Conservation (phyloP, 2,329 filamentous ascomycete species). For the Paracoccidioides lutzii region DNA sequence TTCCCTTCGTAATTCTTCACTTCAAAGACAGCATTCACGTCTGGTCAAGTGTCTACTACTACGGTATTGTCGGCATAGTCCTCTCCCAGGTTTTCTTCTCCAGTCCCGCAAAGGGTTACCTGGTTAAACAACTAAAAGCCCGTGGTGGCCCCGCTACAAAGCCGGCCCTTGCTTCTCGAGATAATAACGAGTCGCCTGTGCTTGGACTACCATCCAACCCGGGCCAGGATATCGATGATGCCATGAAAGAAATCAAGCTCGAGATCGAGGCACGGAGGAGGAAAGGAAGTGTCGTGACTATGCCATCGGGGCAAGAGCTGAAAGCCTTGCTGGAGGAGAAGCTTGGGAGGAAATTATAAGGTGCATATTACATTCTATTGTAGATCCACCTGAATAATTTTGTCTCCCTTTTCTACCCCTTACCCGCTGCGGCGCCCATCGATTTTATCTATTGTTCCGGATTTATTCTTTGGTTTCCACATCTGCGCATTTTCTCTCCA, state of each 20-base stretch:
- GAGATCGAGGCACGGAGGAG: constrained; percentile 54
- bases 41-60: constrained; percentile 85
- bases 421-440: background rate
- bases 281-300: constrained; percentile 31
- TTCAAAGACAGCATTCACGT: constrained; percentile 57
- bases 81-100: constrained; percentile 61
- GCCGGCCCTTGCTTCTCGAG: background rate
- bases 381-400: background rate
- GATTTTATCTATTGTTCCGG: background rate
- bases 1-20: constrained; percentile 73
- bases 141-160: constrained; percentile 26
- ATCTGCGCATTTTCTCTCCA: background rate
- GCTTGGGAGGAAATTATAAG: constrained; percentile 35
- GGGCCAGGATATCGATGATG: constrained; percentile 62
- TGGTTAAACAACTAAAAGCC: constrained; percentile 47
- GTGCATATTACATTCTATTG: background rate
- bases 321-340: constrained; percentile 40
- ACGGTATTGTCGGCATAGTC: constrained; percentile 56
- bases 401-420: background rate
- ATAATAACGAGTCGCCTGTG: constrained; percentile 43
- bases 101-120: constrained; percentile 55
- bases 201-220: constrained; percentile 70
- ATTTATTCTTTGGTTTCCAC: too few species aligned
- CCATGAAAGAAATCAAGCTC: constrained; percentile 57
- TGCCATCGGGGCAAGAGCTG: constrained; percentile 38